Base-by-base conservation (phyloP, 2,329 filamentous ascomycete species). In the Exophiala bonariae region DNA sequence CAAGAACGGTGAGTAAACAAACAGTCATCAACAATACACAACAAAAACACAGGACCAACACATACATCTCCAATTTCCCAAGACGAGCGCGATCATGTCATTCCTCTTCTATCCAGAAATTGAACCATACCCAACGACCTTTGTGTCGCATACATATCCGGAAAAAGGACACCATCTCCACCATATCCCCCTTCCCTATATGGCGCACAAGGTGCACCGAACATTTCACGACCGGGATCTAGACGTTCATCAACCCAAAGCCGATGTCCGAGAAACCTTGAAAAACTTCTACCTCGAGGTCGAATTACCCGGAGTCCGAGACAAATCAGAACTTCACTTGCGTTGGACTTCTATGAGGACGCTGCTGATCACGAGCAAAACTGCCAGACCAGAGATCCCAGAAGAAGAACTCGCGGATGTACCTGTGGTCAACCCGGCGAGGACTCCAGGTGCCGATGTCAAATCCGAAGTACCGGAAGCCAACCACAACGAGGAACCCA, bases 281-380 rank as follows among this genome's bases (percentile, higher is more conserved):
- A 47, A 31, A 16, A 51, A 43, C 33, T 59, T 58, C 48, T 56
- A 55, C 44, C 26, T 59, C 32, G 57, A 59, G 14, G 42, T 59
- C 44, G 57, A 59, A 26, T 20, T 59, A 30, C 55, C 57, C 7
- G 57, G 57, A 8, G 26, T 59, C 38, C 48, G 52, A 16, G 47
- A 52, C 38, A 56, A 54, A 30, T 28, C 26, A 6, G 41, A 58
- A 23, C 31, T 59, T 4, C 44, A 44, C 30, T 34, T 59, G 10
- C 42, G 48, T n/a, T 59, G 57, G 57, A 55, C 44, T 1, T 50
- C 47, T 11, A 34, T 39, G n/a, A 36, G 51, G 8, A 56, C 55
- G 4, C 40, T 58, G 10, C 36, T 58, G 11, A 19, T 58, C 18
- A 46, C 52, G 10, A 50, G 44, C 33, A 52, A 51, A 38, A 42